Percentiles rank a stretch among this genome's conserved stretches.
Evolutionary conservation across 352 stramenopile genomes (phyloP).

Genomic region (Phytophthora meadii): DNA sequence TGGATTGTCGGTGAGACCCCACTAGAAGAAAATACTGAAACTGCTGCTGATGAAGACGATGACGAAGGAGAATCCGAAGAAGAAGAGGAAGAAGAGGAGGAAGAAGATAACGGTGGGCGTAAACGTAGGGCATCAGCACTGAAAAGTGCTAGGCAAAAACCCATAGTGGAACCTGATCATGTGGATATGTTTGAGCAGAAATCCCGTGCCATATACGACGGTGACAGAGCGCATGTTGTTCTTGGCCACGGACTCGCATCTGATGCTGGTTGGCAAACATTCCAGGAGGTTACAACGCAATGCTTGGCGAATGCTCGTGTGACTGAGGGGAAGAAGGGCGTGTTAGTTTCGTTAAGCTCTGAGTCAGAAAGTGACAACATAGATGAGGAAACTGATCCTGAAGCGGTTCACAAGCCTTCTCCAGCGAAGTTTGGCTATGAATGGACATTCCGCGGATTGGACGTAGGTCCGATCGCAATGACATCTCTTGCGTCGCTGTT

Average conservation of each 20-base stretch:
- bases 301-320: conserved; percentile 34
- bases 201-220: conserved; percentile 45
- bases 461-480: conserved; percentile 64
- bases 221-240: conserved; percentile 50
- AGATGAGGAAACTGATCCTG: conserved; percentile 31
- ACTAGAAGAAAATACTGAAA: conserved; percentile 54
- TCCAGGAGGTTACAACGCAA: conserved; percentile 23
- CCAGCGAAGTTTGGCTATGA: conserved; percentile 46
- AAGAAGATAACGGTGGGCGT: conserved; percentile 9
- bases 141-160: conserved; percentile 24
- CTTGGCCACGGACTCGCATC: conserved; percentile 11
- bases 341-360: conserved; percentile 28
- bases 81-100: conserved; percentile 42
- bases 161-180: conserved; percentile 43
- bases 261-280: conserved; percentile 27
- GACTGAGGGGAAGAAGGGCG: conserved; percentile 22
- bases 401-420: background rate
- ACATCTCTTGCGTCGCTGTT: conserved; percentile 34
- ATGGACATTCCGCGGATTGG: conserved; percentile 69
- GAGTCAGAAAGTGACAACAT: conserved; percentile 42
- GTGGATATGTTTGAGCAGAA: conserved; percentile 33
- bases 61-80: conserved; percentile 52
- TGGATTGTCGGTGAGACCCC: conserved; percentile 61
- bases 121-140: conserved; percentile 19
- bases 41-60: conserved; percentile 36